Evolutionary conservation across 495 filamentous ascomycete species (phyloP).

Genomic region (Tetracladium setigerum): DNA sequence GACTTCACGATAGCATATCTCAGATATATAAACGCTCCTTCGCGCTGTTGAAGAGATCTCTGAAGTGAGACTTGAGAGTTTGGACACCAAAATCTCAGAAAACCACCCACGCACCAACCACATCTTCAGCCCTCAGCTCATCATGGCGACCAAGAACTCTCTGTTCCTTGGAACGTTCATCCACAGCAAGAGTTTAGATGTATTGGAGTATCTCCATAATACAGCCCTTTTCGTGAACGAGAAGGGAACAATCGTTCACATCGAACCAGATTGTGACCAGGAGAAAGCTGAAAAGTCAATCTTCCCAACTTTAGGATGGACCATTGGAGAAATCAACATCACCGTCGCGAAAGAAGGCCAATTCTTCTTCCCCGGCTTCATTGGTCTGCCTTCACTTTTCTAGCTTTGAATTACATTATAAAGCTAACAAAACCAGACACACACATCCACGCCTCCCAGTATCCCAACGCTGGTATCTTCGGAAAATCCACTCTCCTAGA

Average conservation of each 20-base stretch:
- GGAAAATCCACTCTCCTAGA: slow-evolving; percentile 81
- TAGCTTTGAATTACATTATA: slow-evolving; percentile 1
- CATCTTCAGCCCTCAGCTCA: neutral
- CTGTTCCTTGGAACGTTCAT: slow-evolving; percentile 45
- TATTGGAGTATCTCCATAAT: slow-evolving; percentile 49
- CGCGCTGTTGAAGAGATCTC: too few species aligned
- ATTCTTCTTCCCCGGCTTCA: slow-evolving; percentile 94
- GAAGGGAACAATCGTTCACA: slow-evolving; percentile 56
- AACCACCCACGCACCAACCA: neutral
- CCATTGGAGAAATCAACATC: slow-evolving; percentile 31
- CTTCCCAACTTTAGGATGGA: slow-evolving; percentile 20
- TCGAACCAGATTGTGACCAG: slow-evolving; percentile 31
- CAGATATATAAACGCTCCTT: too few species aligned
- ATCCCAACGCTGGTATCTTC: slow-evolving; percentile 87
- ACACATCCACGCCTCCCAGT: slow-evolving; percentile 90
- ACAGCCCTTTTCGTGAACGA: slow-evolving; percentile 60
- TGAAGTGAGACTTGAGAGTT: too few species aligned
- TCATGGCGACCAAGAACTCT: slow-evolving; percentile 8
- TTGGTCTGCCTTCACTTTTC: slow-evolving; percentile 44
- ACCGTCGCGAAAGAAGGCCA: slow-evolving; percentile 31
- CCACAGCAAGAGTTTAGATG: slow-evolving; percentile 44
- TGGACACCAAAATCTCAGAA: too few species aligned
- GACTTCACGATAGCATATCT: too few species aligned
- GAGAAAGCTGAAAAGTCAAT: slow-evolving; percentile 12
- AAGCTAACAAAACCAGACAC: slow-evolving; percentile 52